Evolutionary conservation across 169 alveolate genomes (phyloP).

Genomic region (Plasmodium berghei): DNA sequence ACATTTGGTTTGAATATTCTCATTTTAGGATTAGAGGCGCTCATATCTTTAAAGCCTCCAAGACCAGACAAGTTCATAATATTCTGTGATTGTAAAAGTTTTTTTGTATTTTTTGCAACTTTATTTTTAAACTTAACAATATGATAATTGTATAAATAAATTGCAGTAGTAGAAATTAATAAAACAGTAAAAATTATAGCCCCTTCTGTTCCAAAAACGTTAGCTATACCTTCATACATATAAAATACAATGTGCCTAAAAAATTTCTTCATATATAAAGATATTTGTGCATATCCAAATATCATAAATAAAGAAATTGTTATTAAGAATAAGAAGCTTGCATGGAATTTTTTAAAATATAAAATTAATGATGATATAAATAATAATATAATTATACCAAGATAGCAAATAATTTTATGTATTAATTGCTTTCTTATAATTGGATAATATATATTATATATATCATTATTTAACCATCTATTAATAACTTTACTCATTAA

Average conservation of each 20-base stretch:
- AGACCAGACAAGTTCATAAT: constrained; percentile 59
- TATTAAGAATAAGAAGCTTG: constrained; percentile 42
- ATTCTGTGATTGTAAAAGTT: constrained; percentile 64
- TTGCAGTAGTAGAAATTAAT: constrained; percentile 45
- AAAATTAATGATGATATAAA: constrained; percentile 34
- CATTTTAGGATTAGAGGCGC: constrained; percentile 5
- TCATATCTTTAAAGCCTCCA: constrained; percentile 31
- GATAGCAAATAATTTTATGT: constrained; percentile 46
- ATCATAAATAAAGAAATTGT: constrained; percentile 57
- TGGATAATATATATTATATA: constrained; percentile 61
- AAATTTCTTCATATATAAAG: constrained; percentile 33
- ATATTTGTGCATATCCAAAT: constrained; percentile 74
- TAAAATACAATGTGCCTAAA: constrained; percentile 70
- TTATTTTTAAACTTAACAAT: constrained; percentile 59
- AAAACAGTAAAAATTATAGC: constrained; percentile 56
- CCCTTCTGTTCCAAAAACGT: constrained; percentile 77
- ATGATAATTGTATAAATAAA: constrained; percentile 63
- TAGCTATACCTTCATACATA: constrained; percentile 71
- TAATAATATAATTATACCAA: constrained; percentile 53
- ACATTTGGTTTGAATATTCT: constrained; percentile 66
- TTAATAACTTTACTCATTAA: constrained; percentile 78
- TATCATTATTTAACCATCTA: constrained; percentile 75
- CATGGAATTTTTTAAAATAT: constrained; percentile 71
- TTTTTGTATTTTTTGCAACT: constrained; percentile 59
- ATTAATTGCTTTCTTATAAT: constrained; percentile 68